These are phyloP conservation scores for Mucor indicus DNA, from an alignment of 371 early-diverging fungal species.

Conservation along the genomic window DNA sequence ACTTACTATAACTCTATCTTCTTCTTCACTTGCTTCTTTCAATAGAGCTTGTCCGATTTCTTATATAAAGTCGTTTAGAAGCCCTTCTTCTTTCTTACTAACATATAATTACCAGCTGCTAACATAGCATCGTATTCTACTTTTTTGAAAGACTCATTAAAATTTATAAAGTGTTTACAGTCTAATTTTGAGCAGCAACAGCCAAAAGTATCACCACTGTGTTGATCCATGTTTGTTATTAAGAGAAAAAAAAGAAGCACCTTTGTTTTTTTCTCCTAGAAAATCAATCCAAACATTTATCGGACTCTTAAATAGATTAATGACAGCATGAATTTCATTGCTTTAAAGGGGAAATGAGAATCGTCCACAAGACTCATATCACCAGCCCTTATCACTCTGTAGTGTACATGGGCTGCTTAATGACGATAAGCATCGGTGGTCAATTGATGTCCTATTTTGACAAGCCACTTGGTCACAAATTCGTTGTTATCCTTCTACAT, in stretches of 20 bases:
- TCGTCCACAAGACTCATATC: no score
- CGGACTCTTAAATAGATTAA: no score
- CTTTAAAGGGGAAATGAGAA: no score
- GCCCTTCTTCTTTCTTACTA: no score
- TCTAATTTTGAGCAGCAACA: constrained; percentile 11
- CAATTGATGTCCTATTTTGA: no score
- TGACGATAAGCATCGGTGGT: no score
- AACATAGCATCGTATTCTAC: constrained; percentile 11
- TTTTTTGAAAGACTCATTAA: constrained; percentile 12
- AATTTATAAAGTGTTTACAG: constrained; percentile 2
- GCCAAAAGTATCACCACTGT: constrained; percentile 1
- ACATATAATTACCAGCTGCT: constrained; percentile 12
- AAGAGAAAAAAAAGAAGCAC: constrained; percentile 3
- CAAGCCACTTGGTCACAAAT: no score
- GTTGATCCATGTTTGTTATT: no score
- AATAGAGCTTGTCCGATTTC: constrained; percentile 19
- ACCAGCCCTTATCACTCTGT: no score
- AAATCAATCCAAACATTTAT: background rate
- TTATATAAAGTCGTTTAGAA: background rate
- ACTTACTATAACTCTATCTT: background rate
- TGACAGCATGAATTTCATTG: no score
- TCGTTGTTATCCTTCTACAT: no score
- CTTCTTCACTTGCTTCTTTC: constrained; percentile 3
- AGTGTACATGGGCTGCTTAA: no score
- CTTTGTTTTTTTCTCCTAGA: background rate